Evolutionary conservation across 1,284 basidiomycete species (phyloP), one percentile per base, ranked within the genome.

Genomic region (Athelia psychrophila): DNA sequence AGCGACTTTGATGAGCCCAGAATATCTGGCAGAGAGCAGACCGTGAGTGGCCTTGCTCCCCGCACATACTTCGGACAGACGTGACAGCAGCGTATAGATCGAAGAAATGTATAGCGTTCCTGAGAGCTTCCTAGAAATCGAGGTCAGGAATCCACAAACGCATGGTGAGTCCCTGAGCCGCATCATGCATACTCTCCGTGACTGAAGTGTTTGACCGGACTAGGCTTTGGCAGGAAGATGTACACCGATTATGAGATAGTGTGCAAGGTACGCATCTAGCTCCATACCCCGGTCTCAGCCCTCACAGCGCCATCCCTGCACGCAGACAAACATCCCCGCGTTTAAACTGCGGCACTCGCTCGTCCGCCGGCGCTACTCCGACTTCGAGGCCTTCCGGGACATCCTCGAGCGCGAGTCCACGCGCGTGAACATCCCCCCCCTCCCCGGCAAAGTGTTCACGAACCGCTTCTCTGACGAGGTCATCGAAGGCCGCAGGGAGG

Each of bases 241-340:
- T 99, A 93, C 71, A 99, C 96, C 46, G 95, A 99, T 78, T 99
- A 99, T 66, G 96, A 99, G 75, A 90, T 99, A 58, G 89, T 98
- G 49, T 98, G 95, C 80, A 93, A 95, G 84, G 95, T 92, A 57
- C 54, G 80, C 68, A n/a, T 32, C 44, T 35, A 47, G 6, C 27
- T 6, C n/a, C 16, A 36, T 20, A 19, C 47, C 23, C 42, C 50
- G 51, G 45, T 44, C 15, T 13, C 36, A 25, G n/a, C 20, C 1
- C 19, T 25, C 27, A 32, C 44, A n/a, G n/a, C 44, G 25, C 25
- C 18, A 20, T 27, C 50, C 22, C 1, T 20, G 25, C 44, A 33
- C 45, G 6, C 60, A 98, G 90, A 99, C 96, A 59, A 99, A 99
- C 72, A 99, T 99, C 61, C 97, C 96, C 25, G 97, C 96, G 1